Conservation (phyloP, 495 filamentous ascomycete genomes). For the Penicillium parvum region DNA sequence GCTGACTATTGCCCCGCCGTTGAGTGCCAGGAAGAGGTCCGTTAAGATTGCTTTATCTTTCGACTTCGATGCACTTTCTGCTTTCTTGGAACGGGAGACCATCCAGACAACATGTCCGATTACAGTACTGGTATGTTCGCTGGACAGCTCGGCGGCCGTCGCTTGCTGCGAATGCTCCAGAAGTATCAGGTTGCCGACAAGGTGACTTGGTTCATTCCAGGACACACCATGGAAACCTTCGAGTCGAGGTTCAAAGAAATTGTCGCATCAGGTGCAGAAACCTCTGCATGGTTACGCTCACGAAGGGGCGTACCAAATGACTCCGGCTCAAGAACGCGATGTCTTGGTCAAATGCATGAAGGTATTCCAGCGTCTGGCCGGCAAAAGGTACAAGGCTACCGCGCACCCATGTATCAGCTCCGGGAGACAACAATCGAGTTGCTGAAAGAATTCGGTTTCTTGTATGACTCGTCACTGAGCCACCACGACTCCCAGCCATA, state of each 20-base stretch:
- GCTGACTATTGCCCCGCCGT: no score
- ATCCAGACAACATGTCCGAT: no score
- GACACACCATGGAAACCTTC: not conserved
- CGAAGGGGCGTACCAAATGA: constrained; percentile 53
- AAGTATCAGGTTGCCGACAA: not conserved
- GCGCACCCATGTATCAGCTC: constrained; percentile 56
- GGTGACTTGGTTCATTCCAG: constrained; percentile 1
- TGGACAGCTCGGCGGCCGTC: not conserved
- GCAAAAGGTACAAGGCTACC: constrained; percentile 51
- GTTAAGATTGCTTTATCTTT: not conserved
- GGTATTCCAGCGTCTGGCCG: constrained; percentile 43
- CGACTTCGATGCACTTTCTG: not conserved
- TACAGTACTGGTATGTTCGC: not conserved
- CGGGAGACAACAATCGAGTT: constrained; percentile 51
- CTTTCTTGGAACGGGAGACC: not conserved
- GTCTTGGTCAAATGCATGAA: constrained; percentile 52
- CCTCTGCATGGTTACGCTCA: constrained; percentile 59
- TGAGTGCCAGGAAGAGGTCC: no score
- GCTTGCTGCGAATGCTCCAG: not conserved
- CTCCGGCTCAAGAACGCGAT: constrained; percentile 51
- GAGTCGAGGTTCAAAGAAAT: constrained; percentile 31
- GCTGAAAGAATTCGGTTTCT: constrained; percentile 51
- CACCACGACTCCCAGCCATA: constrained; percentile 53
- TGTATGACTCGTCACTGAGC: constrained; percentile 53
- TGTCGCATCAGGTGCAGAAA: constrained; percentile 51